Evolutionary conservation across 768 basidiomycete species (phyloP).

Genomic region (Naematelia aurantialba): DNA sequence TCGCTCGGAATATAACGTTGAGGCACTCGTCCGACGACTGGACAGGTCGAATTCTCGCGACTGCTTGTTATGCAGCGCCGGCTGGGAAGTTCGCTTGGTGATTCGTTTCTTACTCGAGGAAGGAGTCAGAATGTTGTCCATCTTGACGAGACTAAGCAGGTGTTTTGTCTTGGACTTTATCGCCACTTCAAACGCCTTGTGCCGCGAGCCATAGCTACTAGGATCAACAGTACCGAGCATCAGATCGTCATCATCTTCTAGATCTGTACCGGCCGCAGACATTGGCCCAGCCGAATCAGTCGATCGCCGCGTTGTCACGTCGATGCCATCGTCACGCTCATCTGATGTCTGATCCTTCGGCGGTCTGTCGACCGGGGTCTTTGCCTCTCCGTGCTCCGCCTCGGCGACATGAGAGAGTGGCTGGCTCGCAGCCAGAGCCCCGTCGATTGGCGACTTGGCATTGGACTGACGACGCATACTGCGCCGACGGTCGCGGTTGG

Average conservation of each 20-base stretch:
- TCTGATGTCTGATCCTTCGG: conserved; percentile 7
- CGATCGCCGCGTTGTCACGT: conserved; percentile 59
- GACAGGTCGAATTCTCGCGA: conserved; percentile 15
- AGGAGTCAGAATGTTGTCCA: conserved; percentile 29
- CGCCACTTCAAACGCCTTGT: conserved; percentile 36
- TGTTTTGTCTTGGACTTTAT: conserved; percentile 47
- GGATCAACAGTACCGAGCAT: conserved; percentile 2
- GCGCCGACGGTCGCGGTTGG: conserved; percentile 33
- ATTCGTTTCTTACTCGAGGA: conserved; percentile 5
- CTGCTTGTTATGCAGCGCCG: neutral
- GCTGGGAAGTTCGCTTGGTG: neutral
- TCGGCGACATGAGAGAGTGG: conserved; percentile 34
- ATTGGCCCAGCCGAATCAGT: conserved; percentile 49
- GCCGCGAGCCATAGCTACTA: conserved; percentile 19
- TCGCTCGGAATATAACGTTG: conserved; percentile 17
- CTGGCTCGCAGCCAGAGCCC: neutral
- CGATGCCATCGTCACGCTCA: conserved; percentile 43
- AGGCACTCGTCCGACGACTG: conserved; percentile 27
- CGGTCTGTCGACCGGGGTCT: neutral
- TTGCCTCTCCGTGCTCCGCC: conserved; percentile 15
- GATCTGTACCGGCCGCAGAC: conserved; percentile 30
- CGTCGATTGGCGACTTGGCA: conserved; percentile 8
- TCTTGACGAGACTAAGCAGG: conserved; percentile 39
- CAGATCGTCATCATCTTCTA: conserved; percentile 26
- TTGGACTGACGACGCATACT: conserved; percentile 18